Evolutionary conservation across 345 rosid genomes (phyloP).

Genomic region (Pistacia integerrima): DNA sequence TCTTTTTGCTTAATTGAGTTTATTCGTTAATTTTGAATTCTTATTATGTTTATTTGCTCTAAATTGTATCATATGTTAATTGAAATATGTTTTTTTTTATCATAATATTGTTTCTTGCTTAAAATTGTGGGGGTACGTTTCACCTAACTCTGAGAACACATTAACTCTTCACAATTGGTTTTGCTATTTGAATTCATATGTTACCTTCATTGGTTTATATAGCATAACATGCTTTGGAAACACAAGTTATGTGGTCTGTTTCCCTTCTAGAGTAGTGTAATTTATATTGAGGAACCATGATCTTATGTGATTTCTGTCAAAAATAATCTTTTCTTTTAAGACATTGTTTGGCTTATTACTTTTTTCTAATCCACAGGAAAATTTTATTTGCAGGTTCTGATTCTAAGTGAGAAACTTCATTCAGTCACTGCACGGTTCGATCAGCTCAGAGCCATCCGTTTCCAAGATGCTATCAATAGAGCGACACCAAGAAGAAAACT

Average conservation of each 20-base stretch:
- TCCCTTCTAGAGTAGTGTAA: not conserved
- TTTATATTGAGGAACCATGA: not conserved
- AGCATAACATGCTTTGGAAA: not conserved
- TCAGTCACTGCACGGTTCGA: conserved; percentile 80
- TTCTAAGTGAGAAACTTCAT: conserved; percentile 91
- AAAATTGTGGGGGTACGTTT: too few species aligned
- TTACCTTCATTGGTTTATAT: not conserved
- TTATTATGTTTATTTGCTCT: not conserved
- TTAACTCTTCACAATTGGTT: not conserved
- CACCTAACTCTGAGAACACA: not conserved
- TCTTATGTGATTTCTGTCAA: not conserved
- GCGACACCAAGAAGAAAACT: conserved; percentile 79
- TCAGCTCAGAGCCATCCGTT: conserved; percentile 82
- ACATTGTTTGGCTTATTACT: conserved; percentile 15
- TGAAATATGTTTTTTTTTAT: not conserved
- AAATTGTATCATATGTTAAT: not conserved
- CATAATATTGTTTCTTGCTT: not conserved
- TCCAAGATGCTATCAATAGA: conserved; percentile 83
- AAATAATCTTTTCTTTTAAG: not conserved
- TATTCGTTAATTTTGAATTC: not conserved
- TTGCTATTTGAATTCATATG: not conserved
- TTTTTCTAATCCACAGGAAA: not conserved
- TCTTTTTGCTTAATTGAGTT: not conserved
- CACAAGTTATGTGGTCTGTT: not conserved
- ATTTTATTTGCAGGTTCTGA: conserved; percentile 54